Evolutionary conservation across 2,329 filamentous ascomycete genomes (phyloP).

Genomic region (Fonsecaea multimorphosa): DNA sequence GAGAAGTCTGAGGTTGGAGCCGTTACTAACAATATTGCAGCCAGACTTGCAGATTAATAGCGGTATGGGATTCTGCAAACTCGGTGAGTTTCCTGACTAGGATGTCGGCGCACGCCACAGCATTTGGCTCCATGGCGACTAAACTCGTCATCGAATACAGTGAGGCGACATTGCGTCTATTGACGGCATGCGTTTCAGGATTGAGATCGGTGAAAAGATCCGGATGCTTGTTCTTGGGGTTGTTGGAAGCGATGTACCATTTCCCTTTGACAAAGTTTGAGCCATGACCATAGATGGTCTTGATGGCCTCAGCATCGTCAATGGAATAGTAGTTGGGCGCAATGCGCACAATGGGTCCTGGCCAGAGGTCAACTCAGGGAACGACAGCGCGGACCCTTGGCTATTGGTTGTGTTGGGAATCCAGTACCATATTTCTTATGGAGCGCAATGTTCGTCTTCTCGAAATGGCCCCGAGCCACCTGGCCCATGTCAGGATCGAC

Average conservation of each 20-base stretch:
- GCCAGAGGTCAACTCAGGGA: neutral
- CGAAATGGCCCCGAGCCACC: constrained; percentile 45
- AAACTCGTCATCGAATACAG: constrained; percentile 53
- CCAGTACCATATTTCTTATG: constrained; percentile 57
- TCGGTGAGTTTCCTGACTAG: constrained; percentile 36
- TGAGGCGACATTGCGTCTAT: constrained; percentile 74
- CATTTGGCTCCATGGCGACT: constrained; percentile 66
- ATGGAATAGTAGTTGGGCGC: constrained; percentile 78
- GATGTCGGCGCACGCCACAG: constrained; percentile 71
- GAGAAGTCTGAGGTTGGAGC: constrained; percentile 38
- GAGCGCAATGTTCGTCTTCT: constrained; percentile 43
- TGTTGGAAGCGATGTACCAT: constrained; percentile 27
- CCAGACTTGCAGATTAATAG: constrained; percentile 44
- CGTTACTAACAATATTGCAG: constrained; percentile 56
- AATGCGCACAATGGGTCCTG: constrained; percentile 65
- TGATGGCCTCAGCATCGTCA: constrained; percentile 73
- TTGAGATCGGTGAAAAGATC: constrained; percentile 72
- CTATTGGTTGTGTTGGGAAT: neutral
- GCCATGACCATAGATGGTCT: constrained; percentile 79
- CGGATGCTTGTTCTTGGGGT: constrained; percentile 16
- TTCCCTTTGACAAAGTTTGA: constrained; percentile 77
- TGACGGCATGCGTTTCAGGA: constrained; percentile 74
- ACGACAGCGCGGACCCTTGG: neutral
- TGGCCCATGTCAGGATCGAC: neutral
- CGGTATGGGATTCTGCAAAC: constrained; percentile 42